A percentile compares a stretch with the other conserved stretches of the same genome.
Evolutionary conservation across 1,139 yeast genomes (phyloP).

Genomic region (Zygoascus sp.): DNA sequence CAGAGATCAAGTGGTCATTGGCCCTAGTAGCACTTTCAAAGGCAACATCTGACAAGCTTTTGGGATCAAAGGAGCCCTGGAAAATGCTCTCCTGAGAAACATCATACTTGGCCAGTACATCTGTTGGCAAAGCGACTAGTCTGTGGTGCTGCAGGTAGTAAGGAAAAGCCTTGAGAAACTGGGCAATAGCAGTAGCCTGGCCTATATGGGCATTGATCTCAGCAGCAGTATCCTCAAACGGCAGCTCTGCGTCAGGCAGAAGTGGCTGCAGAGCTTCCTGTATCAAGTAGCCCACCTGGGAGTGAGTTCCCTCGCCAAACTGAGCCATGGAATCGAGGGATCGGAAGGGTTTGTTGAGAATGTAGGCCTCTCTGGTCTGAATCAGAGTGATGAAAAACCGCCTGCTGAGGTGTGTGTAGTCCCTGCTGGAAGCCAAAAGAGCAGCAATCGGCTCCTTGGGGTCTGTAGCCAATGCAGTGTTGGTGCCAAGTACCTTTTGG

Average conservation of each 20-base stretch:
- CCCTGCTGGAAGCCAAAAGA: slow-evolving; percentile 36
- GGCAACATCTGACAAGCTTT: slow-evolving; percentile 52
- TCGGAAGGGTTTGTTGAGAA: slow-evolving; percentile 47
- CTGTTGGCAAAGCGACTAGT: slow-evolving; percentile 54
- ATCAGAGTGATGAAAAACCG: slow-evolving; percentile 57
- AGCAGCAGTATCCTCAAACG: slow-evolving; percentile 22
- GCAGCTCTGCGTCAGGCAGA: slow-evolving; percentile 42
- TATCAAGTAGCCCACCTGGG: slow-evolving; percentile 66
- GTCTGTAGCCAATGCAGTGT: slow-evolving; percentile 41
- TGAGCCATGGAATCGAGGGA: slow-evolving; percentile 60
- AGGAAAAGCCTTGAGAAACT: slow-evolving; percentile 57
- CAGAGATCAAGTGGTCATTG: slow-evolving; percentile 73
- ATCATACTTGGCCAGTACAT: slow-evolving; percentile 49
- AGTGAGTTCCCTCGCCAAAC: slow-evolving; percentile 75
- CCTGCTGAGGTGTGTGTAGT: slow-evolving; percentile 47
- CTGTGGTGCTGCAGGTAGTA: slow-evolving; percentile 53
- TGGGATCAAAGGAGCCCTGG: slow-evolving; percentile 24
- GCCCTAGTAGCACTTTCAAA: slow-evolving; percentile 72
- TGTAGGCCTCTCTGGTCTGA: slow-evolving; percentile 51
- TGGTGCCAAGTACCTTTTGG: slow-evolving; percentile 30
- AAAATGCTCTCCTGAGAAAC: slow-evolving; percentile 61
- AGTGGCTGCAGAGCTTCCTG: slow-evolving; percentile 61
- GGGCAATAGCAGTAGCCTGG: slow-evolving; percentile 70
- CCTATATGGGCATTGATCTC: slow-evolving; percentile 81
- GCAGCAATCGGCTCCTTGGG: slow-evolving; percentile 44